Evolutionary conservation across 768 basidiomycete species (phyloP).

Genomic region (Mycena indigotica): DNA sequence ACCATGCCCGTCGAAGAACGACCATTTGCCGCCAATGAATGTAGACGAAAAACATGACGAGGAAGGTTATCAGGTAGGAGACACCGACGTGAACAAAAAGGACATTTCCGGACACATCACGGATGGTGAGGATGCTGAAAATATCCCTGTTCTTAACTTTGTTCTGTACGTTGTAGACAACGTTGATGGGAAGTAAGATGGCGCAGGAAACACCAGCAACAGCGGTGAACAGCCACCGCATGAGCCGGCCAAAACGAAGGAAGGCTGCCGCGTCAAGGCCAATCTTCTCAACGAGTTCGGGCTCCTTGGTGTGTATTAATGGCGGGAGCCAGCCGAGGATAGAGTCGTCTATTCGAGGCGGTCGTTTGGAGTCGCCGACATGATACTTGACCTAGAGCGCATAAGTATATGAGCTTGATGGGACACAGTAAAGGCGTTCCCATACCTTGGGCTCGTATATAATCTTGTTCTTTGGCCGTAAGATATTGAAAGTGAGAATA

Average conservation of each 20-base stretch:
- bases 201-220: conserved; percentile 69
- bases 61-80: conserved; percentile 77
- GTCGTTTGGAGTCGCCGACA: conserved; percentile 57
- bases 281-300: conserved; percentile 83
- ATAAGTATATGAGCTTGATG: conserved; percentile 69
- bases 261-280: conserved; percentile 94
- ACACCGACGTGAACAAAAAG: conserved; percentile 85
- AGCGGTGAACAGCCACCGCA: conserved; percentile 71
- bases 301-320: conserved; percentile 79
- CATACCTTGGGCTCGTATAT: conserved; percentile 7
- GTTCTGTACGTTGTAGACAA: conserved; percentile 76
- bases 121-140: conserved; percentile 84
- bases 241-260: conserved; percentile 89
- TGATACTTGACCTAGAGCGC: conserved; percentile 89
- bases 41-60: conserved; percentile 74
- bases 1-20: conserved; percentile 80
- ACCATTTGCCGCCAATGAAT: conserved; percentile 80
- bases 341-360: conserved; percentile 71
- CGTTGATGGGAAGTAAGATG: conserved; percentile 85
- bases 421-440: background rate
- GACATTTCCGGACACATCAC: conserved; percentile 69
- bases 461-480: conserved; percentile 90
- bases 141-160: conserved; percentile 50
- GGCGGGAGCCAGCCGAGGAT: conserved; percentile 90
- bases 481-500: conserved; percentile 72